Percentiles rank a stretch among this genome's conserved stretches.
These are phyloP conservation scores for Papiliotrema nemorosa DNA, from an alignment of 1,284 basidiomycete genomes.

Conservation along the genomic window DNA sequence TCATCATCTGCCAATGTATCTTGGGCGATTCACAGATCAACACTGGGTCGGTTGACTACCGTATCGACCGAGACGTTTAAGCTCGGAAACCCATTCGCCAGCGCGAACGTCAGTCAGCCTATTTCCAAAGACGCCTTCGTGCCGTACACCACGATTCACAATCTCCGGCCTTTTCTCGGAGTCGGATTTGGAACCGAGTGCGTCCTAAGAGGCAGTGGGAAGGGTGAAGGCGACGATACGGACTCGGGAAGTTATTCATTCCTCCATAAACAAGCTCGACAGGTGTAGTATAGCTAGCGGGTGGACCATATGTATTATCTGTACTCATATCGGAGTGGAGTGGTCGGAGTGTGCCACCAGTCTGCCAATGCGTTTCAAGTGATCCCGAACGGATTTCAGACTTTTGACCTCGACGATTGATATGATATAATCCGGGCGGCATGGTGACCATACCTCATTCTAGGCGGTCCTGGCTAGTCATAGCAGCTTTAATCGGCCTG, in stretches of 20 bases:
- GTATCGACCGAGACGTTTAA: constrained; percentile 18
- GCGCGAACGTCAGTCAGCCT: constrained; percentile 1
- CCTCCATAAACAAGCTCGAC: constrained; percentile 24
- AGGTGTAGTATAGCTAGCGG: too few species aligned
- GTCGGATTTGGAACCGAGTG: constrained; percentile 26
- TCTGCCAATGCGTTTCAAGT: too few species aligned
- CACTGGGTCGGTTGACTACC: constrained; percentile 2
- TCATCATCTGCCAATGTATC: not conserved
- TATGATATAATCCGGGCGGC: too few species aligned
- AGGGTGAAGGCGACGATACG: constrained; percentile 32
- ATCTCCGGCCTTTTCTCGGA: constrained; percentile 29
- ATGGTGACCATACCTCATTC: too few species aligned
- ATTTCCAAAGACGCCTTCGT: not conserved
- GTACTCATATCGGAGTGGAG: too few species aligned
- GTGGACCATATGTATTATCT: too few species aligned
- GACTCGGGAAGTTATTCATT: constrained; percentile 37
- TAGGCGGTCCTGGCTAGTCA: too few species aligned
- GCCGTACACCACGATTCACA: constrained; percentile 35
- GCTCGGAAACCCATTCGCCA: constrained; percentile 12
- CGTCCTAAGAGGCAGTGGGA: constrained; percentile 25
- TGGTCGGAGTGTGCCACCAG: too few species aligned
- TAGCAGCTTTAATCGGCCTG: too few species aligned
- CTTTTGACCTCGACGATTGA: too few species aligned
- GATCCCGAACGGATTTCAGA: too few species aligned
- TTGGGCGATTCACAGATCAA: constrained; percentile 22